Percentiles rank a stretch among this genome's conserved stretches.
phyloP scores from a whole-genome alignment of 345 rosid species.

The Eucalyptus sideroxylon region DNA sequence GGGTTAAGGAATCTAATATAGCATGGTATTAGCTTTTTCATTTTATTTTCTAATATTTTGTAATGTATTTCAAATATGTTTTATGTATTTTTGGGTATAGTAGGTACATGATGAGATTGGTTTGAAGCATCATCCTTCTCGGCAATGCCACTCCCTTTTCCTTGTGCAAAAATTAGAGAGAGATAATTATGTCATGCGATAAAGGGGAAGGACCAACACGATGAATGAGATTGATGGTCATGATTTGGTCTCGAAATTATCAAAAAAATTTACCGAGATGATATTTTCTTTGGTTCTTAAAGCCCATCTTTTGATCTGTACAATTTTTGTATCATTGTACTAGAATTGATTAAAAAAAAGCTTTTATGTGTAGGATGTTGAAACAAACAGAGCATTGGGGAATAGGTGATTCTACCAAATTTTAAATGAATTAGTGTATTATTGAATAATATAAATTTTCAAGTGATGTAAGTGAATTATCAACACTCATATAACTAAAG shows the following conservation, averaged over 20 bases:
- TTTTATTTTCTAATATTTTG: too few species aligned
- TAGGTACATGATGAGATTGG: background rate
- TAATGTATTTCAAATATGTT: too few species aligned
- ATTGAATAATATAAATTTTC: fast-evolving
- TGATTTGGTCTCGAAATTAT: fast-evolving
- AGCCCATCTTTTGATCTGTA: background rate
- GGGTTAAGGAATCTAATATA: too few species aligned
- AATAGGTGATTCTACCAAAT: background rate
- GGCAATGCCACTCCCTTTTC: background rate
- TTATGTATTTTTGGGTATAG: background rate
- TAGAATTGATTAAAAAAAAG: too few species aligned
- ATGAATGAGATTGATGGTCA: background rate
- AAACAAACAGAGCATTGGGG: too few species aligned
- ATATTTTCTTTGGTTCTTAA: fast-evolving
- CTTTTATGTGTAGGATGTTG: too few species aligned
- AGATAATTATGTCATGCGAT: fast-evolving
- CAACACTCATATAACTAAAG: background rate
- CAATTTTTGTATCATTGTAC: background rate
- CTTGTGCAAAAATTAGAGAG: background rate
- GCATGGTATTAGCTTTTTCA: background rate
- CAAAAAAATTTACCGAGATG: too few species aligned
- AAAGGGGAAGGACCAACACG: background rate
- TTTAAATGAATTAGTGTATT: too few species aligned
- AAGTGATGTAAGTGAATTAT: background rate
- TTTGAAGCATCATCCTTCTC: background rate